Percentiles rank a stretch among this genome's conserved stretches.
phyloP scores from a whole-genome alignment of 768 basidiomycete genomes.

The Suillus cothurnatus region DNA sequence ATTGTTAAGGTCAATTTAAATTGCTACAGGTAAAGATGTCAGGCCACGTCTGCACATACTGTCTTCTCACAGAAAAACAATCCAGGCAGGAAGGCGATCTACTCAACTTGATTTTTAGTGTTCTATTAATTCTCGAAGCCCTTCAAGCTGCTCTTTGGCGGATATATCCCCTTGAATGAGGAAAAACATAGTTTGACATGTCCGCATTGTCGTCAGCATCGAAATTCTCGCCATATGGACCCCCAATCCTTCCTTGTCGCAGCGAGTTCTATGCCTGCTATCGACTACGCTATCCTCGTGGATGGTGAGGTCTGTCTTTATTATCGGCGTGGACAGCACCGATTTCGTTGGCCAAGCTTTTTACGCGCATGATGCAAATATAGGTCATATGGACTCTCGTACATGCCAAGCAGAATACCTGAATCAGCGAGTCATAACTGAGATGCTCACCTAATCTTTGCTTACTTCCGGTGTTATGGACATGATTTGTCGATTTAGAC shows the following conservation, averaged over 20 bases:
- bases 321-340: conserved; percentile 20
- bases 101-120: conserved; percentile 33
- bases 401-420: background rate
- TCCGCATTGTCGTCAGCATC: conserved; percentile 8
- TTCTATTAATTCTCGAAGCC: conserved; percentile 29
- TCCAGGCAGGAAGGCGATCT: conserved; percentile 35
- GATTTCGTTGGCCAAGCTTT: background rate
- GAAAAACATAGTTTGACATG: conserved; percentile 8
- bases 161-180: conserved; percentile 26
- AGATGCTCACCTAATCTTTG: background rate
- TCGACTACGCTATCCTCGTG: conserved; percentile 27
- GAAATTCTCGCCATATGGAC: background rate
- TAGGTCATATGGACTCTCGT: background rate
- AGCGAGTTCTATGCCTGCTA: conserved; percentile 15
- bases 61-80: conserved; percentile 36
- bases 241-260: conserved; percentile 6
- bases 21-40: conserved; percentile 5
- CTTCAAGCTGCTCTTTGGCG: conserved; percentile 21
- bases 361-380: background rate
- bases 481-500: conserved; percentile 6
- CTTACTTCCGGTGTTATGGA: background rate
- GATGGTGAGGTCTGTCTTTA: conserved; percentile 22
- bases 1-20: conserved; percentile 11
- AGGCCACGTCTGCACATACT: conserved; percentile 23
- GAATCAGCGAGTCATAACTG: background rate